These are phyloP conservation scores for Hypocrella siamensis DNA, from an alignment of 2,329 filamentous ascomycete species.

Conservation along the genomic window DNA sequence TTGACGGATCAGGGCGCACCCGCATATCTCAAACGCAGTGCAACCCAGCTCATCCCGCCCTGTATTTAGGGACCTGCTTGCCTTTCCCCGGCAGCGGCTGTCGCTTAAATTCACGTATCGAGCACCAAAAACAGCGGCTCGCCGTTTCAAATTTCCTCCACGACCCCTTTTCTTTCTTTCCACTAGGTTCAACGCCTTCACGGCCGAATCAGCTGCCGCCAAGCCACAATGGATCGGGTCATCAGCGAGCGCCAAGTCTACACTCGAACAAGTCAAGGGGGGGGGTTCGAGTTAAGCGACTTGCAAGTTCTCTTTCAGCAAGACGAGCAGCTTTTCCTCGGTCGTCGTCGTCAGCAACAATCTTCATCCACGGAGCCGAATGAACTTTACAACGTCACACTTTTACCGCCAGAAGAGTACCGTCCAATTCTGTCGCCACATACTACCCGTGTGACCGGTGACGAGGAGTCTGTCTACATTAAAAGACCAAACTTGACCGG, in stretches of 20 bases:
- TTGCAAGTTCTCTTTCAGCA: background rate
- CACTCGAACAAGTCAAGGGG: background rate
- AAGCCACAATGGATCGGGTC: background rate
- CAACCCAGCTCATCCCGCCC: too few relatives aligned
- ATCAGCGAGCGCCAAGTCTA: background rate
- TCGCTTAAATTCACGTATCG: too few relatives aligned
- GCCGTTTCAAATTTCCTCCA: too few relatives aligned
- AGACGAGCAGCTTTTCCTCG: background rate
- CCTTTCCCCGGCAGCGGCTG: too few relatives aligned
- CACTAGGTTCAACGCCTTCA: too few relatives aligned
- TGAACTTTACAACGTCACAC: background rate
- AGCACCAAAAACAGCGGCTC: too few relatives aligned
- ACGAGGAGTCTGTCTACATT: background rate
- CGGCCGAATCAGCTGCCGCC: too few relatives aligned
- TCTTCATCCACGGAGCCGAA: background rate
- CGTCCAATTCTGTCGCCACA: background rate
- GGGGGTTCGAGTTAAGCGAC: background rate
- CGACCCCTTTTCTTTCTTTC: too few relatives aligned
- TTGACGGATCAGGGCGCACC: too few relatives aligned
- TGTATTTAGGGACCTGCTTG: too few relatives aligned
- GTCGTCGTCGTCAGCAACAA: background rate
- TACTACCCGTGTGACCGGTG: background rate
- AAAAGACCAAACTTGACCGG: background rate
- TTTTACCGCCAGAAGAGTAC: background rate
- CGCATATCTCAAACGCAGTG: too few relatives aligned